phyloP scores from a whole-genome alignment of 805 yeast genomes.

The Saccharomycopsis fodiens region DNA sequence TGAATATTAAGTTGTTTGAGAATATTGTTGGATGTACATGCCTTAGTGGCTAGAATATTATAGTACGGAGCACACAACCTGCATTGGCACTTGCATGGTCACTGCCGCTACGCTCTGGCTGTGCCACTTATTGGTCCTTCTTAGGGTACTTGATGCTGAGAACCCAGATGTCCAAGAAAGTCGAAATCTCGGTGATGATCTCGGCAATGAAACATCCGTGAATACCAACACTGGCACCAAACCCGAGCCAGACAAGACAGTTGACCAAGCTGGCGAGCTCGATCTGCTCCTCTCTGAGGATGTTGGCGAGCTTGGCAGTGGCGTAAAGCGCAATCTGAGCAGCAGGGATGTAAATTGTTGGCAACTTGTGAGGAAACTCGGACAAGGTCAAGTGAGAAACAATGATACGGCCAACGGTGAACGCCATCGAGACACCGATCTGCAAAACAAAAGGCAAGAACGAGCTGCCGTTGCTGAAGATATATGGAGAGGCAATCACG shows the following conservation, averaged over 20 bases:
- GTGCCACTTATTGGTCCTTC: too few species aligned
- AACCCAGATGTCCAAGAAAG: conserved; percentile 78
- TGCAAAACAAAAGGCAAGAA: conserved; percentile 57
- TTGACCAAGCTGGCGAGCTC: conserved; percentile 37
- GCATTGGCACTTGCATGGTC: too few species aligned
- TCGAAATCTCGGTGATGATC: conserved; percentile 71
- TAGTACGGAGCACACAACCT: too few species aligned
- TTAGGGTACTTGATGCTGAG: conserved; percentile 76
- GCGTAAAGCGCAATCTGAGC: conserved; percentile 34
- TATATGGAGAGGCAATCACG: conserved; percentile 40
- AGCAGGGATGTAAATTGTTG: conserved; percentile 62
- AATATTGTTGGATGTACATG: too few species aligned
- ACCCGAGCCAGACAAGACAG: conserved; percentile 56
- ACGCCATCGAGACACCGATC: conserved; percentile 72
- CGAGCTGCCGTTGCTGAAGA: conserved; percentile 25
- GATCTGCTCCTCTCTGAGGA: conserved; percentile 25
- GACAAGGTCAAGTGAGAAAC: conserved; percentile 79
- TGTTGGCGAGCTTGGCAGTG: conserved; percentile 22
- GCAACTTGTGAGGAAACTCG: conserved; percentile 62
- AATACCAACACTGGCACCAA: conserved; percentile 58
- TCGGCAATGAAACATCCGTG: conserved; percentile 69
- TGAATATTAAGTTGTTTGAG: too few species aligned
- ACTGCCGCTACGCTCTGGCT: too few species aligned
- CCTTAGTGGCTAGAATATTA: too few species aligned
- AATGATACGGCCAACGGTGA: conserved; percentile 85